A percentile compares a stretch with the other conserved stretches of the same genome.
phyloP scores from a whole-genome alignment of 441 rosid genomes.

The Metrosideros polymorpha region DNA sequence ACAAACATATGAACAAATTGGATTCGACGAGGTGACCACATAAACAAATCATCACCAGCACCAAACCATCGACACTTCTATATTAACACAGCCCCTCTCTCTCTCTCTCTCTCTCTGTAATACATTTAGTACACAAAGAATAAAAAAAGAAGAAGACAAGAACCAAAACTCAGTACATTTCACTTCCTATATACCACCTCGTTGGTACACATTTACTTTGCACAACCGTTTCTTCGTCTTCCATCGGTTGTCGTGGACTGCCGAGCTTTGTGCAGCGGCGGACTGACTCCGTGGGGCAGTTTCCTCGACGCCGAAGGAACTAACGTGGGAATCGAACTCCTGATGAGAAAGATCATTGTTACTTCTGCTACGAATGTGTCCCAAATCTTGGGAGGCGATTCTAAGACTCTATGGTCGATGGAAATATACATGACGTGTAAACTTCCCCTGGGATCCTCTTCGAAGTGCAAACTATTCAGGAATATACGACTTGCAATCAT shows the following conservation, averaged over 20 bases:
- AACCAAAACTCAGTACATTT: background rate
- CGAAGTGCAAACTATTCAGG: background rate
- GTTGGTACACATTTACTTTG: constrained; percentile 21
- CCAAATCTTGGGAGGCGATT: background rate
- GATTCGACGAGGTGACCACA: constrained; percentile 9
- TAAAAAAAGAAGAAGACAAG: background rate
- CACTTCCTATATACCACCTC: background rate
- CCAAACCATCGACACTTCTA: constrained; percentile 10
- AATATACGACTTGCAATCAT: background rate
- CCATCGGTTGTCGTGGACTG: constrained; percentile 27
- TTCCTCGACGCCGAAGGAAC: constrained; percentile 55
- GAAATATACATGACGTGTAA: background rate
- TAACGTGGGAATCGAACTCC: constrained; percentile 71
- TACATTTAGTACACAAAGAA: constrained; percentile 8
- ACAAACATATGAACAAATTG: constrained; percentile 5
- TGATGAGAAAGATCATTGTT: constrained; percentile 7
- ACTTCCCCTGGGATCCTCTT: background rate
- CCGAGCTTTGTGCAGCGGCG: constrained; percentile 22
- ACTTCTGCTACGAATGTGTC: background rate
- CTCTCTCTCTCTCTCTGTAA: constrained; percentile 10
- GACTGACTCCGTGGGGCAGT: constrained; percentile 22
- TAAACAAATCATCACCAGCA: constrained; percentile 17
- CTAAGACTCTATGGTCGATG: background rate
- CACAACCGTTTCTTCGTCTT: constrained; percentile 42
- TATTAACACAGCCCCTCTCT: background rate